Conservation (phyloP, 805 yeast species). For the Metschnikowia henanensis region DNA sequence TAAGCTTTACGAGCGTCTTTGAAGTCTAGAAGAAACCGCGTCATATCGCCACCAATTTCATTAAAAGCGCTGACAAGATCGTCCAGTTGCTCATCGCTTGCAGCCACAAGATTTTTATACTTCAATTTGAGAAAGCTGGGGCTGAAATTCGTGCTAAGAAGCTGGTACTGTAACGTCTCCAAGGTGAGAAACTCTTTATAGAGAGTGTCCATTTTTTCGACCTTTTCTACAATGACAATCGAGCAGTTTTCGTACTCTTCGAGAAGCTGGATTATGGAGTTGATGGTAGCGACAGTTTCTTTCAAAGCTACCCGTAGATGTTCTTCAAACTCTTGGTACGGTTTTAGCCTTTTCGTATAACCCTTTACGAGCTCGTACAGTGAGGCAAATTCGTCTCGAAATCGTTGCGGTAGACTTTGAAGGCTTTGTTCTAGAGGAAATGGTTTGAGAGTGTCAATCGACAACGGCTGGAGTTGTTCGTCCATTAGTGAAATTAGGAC, state of each 20-base stretch:
- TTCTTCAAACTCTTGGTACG: conserved; percentile 23
- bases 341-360: conserved; percentile 23
- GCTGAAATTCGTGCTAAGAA: conserved; percentile 38
- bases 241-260: conserved; percentile 20
- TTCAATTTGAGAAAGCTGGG: conserved; percentile 22
- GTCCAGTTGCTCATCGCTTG: conserved; percentile 7
- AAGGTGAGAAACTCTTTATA: conserved; percentile 34
- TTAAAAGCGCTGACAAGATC: conserved; percentile 2
- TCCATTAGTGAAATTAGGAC: not conserved
- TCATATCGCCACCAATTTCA: conserved; percentile 15
- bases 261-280: conserved; percentile 21
- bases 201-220: conserved; percentile 23
- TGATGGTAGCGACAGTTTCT: conserved; percentile 20
- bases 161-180: conserved; percentile 40
- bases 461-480: conserved; percentile 1
- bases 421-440: conserved; percentile 32
- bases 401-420: conserved; percentile 28
- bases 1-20: conserved; percentile 27
- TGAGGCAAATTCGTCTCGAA: conserved; percentile 26
- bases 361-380: conserved; percentile 30
- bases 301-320: conserved; percentile 20
- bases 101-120: conserved; percentile 9
- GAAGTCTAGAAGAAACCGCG: conserved; percentile 21
- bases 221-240: conserved; percentile 24
- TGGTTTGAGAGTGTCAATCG: conserved; percentile 12